Base-by-base conservation (phyloP, 306 rosid species). In the Nissolia schottii region DNA sequence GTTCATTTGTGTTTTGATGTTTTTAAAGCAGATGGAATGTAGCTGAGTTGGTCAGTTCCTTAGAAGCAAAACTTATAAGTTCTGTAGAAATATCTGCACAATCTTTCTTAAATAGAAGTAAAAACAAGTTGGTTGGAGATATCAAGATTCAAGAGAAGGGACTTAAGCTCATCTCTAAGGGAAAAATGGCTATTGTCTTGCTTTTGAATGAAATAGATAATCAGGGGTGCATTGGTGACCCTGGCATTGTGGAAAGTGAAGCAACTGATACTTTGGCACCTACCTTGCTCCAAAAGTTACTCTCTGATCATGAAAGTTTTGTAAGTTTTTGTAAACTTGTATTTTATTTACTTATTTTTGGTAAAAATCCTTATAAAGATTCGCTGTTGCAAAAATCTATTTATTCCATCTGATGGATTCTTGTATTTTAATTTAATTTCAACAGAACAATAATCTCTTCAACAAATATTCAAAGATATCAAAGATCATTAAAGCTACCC, bases 101-200 rank as follows among this genome's bases (percentile, higher is more conserved):
- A 63, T 83, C 84, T 67, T 70, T 84, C 69, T 80, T 80, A 32
- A 51, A 71, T 69, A 81, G 79, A 77, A 85, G 86, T 59, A 62
- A 76, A 66, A 82, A 80, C 67, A 84, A 80, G 73, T 75, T 67
- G 72, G 86, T 67, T 68, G 78, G 62, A 25, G 76, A 80, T 74
- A 46, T 64, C 37, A 67, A 56, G 29, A 75, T 83, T 80, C 87
- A 77, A 32, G 78, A 86, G 74, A 86, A 77, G 82, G 98, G 95
- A 75, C 80, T 64, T 37, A 66, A 78, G 71, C 89, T 91, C 79
- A 65, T 81, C 59, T 89, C 89, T 38, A 70, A 85, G 60, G 94
- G 96, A 14, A 94, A 89, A 88, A 81, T 87, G 83, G 96, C 98
- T 61, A 25, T 86, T 18, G 87, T 87, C 73, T 68, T 94, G 79